phyloP scores from a whole-genome alignment of 352 stramenopile genomes.

The Phytophthora fragariae region DNA sequence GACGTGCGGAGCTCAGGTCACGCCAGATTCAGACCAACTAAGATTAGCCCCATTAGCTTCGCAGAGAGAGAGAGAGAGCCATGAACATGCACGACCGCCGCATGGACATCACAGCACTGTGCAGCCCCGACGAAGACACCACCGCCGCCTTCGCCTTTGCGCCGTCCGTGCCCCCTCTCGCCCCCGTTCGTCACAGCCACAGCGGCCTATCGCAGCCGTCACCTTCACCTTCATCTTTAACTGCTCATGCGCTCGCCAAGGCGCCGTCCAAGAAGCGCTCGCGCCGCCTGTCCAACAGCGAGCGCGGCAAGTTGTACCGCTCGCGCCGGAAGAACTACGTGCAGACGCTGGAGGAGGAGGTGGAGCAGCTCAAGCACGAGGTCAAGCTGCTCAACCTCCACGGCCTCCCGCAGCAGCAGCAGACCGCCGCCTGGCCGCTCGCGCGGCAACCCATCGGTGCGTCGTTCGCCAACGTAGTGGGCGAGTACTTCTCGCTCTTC shows the following conservation, averaged over 20 bases:
- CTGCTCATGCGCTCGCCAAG: neutral
- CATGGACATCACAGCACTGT: constrained; percentile 47
- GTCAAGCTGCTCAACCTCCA: constrained; percentile 48
- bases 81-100: constrained; percentile 39
- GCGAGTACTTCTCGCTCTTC: constrained; percentile 74
- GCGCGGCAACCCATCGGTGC: constrained; percentile 23
- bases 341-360: constrained; percentile 47
- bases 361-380: constrained; percentile 56
- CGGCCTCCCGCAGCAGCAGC: constrained; percentile 24
- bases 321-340: constrained; percentile 61
- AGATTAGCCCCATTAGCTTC: neutral
- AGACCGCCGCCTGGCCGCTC: constrained; percentile 20
- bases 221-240: neutral
- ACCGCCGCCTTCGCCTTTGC: neutral
- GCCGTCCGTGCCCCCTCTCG: constrained; percentile 18
- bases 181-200: constrained; percentile 19
- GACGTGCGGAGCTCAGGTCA: constrained; percentile 11
- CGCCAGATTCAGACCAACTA: neutral
- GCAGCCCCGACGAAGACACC: constrained; percentile 18
- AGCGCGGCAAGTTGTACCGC: constrained; percentile 70
- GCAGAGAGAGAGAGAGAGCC: too few relatives aligned
- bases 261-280: constrained; percentile 47
- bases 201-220: neutral
- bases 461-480: constrained; percentile 53
- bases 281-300: constrained; percentile 63